Evolutionary conservation across 371 early-diverging fungal species (phyloP), one percentile per base, ranked within the genome.

Genomic region (Apophysomyces elegans): DNA sequence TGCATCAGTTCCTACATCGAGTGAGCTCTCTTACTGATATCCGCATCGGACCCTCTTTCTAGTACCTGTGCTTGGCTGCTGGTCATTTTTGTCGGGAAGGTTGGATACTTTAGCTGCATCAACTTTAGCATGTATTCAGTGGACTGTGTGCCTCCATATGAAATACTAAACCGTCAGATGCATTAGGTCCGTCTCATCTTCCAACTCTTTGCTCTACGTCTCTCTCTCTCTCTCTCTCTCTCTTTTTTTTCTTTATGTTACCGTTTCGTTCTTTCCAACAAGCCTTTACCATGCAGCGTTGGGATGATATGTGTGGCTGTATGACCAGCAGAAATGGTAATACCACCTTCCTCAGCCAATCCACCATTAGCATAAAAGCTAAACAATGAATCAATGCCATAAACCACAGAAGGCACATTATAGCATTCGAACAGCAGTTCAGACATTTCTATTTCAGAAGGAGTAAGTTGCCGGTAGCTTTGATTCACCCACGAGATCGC

Each of bases 391-490:
- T 96, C 96, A n/a, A 95, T 86, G 9, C 95, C 96, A 68, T 92
- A 96, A 0, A 86, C 77, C 7, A 95, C 87, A 4, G 88, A 86
- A 1, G 95, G 93, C 1, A 89, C 87, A 38, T 74, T 74, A 71
- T 95, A 96, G 38, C 88, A 79, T 76, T 96, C 97, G 72, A 96
- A 96, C 38, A 96, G 72, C 0, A 96, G 75, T 69, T 96, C 97
- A 0, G 89, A 86, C 85, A 91, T 90, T 43, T 88, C 90, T 90
- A 64, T 26, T 39, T 45, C 36, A 39, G 9, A 58, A 37, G 41
- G 37, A 54, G 35, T 21, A 1, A 62, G 18, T 44, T 21, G 43
- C 57, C 12, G 7, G 11, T 37, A 12, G 14, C 21, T 62, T 26
- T 26, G 32, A 26, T 37, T n/a, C 4, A 32, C 4, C 18, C 3